These are phyloP conservation scores for Skeletonema grethae DNA, from an alignment of 108 stramenopile species.

Conservation along the genomic window DNA sequence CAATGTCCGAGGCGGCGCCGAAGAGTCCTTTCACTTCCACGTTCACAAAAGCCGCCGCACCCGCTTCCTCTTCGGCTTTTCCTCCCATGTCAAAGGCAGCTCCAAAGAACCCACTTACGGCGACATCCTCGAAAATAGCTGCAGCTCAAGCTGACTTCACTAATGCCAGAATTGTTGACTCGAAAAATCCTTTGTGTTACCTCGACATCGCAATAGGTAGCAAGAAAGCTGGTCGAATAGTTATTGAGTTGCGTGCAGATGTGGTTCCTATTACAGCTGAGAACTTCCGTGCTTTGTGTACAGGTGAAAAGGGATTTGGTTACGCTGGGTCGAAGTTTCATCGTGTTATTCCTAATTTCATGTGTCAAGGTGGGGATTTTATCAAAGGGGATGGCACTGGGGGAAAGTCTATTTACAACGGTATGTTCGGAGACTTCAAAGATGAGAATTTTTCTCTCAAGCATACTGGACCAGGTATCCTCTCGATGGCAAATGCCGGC, in stretches of 20 bases:
- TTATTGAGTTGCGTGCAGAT: slow-evolving; percentile 81
- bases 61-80: neutral
- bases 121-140: neutral
- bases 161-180: neutral
- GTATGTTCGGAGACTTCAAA: slow-evolving; percentile 83
- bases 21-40: slow-evolving; percentile 13
- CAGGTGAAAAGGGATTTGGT: slow-evolving; percentile 64
- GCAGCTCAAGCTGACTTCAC: neutral
- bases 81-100: slow-evolving; percentile 11
- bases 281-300: slow-evolving; percentile 89
- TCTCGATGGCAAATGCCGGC: slow-evolving; percentile 86
- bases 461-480: slow-evolving; percentile 76
- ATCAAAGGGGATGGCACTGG: slow-evolving; percentile 83
- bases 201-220: slow-evolving; percentile 80
- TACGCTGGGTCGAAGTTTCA: slow-evolving; percentile 59
- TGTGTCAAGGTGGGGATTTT: slow-evolving; percentile 83
- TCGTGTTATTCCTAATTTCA: slow-evolving; percentile 75
- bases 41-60: neutral
- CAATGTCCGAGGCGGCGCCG: neutral
- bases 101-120: slow-evolving; percentile 5
- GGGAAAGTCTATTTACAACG: slow-evolving; percentile 71
- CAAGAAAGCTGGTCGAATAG: slow-evolving; percentile 59
- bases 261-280: slow-evolving; percentile 83
- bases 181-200: slow-evolving; percentile 46
- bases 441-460: slow-evolving; percentile 96